A percentile compares a stretch with the other conserved stretches of the same genome.
Evolutionary conservation across 495 filamentous ascomycete species (phyloP).

Genomic region (Copromyces sp.): DNA sequence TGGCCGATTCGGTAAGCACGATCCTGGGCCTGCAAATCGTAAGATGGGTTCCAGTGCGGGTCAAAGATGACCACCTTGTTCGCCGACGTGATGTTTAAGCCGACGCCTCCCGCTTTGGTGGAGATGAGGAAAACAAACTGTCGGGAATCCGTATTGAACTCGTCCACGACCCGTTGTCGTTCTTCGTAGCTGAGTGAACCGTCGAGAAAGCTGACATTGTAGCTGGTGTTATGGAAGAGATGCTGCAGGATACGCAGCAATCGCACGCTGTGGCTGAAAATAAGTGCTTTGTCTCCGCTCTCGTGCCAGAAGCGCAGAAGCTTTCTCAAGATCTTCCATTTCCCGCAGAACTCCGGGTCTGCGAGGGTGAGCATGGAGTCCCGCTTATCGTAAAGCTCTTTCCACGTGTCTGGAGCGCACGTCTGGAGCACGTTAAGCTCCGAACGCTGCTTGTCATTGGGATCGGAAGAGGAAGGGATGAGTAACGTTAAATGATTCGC

Average conservation of each 20-base stretch:
- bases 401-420: constrained; percentile 68
- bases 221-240: constrained; percentile 81
- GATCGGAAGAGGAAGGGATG: constrained; percentile 60
- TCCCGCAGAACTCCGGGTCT: constrained; percentile 89
- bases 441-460: constrained; percentile 66
- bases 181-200: constrained; percentile 83
- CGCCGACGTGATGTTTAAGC: constrained; percentile 91
- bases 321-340: constrained; percentile 88
- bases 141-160: constrained; percentile 80
- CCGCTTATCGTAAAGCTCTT: constrained; percentile 59
- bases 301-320: constrained; percentile 82
- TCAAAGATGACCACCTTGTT: constrained; percentile 98
- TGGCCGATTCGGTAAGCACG: constrained; percentile 95
- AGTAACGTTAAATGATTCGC: constrained; percentile 88
- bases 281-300: constrained; percentile 83
- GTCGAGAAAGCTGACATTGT: constrained; percentile 86
- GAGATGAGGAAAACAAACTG: constrained; percentile 96
- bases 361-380: constrained; percentile 76
- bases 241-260: constrained; percentile 77
- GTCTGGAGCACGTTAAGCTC: constrained; percentile 69
- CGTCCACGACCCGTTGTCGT: constrained; percentile 67
- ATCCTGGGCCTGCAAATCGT: constrained; percentile 93
- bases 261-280: constrained; percentile 85
- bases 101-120: constrained; percentile 78
- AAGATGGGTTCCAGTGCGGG: constrained; percentile 93